phyloP scores from a whole-genome alignment of 2,329 filamentous ascomycete species.

The Fusarium cyanostomum region DNA sequence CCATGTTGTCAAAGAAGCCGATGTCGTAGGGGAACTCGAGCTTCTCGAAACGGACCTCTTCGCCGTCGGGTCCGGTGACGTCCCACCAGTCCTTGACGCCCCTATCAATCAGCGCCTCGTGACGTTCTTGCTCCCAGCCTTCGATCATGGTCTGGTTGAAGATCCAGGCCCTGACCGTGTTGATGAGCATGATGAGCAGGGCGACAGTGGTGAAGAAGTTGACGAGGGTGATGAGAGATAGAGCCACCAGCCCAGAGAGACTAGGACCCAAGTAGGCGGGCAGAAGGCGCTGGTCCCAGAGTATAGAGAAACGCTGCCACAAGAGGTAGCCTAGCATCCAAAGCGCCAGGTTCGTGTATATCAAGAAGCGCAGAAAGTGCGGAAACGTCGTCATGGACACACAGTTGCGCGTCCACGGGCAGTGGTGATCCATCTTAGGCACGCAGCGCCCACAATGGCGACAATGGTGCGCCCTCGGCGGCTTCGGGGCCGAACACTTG shows the following conservation, averaged over 20 bases:
- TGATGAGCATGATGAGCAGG: conserved; percentile 71
- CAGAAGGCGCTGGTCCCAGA: conserved; percentile 73
- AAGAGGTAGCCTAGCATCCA: conserved; percentile 70
- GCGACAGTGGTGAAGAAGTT: conserved; percentile 69
- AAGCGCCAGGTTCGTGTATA: conserved; percentile 73
- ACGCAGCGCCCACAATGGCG: conserved; percentile 78
- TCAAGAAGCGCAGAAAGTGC: conserved; percentile 81
- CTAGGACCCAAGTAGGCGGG: conserved; percentile 80
- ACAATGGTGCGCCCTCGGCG: conserved; percentile 83
- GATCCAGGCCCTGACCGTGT: conserved; percentile 67
- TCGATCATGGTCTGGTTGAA: conserved; percentile 85
- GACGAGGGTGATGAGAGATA: conserved; percentile 68
- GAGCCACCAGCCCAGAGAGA: conserved; percentile 64
- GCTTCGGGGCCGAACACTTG: conserved; percentile 79
- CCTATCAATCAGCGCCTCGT: conserved; percentile 65
- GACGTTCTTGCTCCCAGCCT: conserved; percentile 75
- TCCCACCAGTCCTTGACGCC: conserved; percentile 58
- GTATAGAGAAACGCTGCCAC: conserved; percentile 62
- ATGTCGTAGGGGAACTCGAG: conserved; percentile 87
- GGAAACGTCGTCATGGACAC: conserved; percentile 84
- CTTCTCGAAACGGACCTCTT: conserved; percentile 62
- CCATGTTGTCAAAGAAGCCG: conserved; percentile 77
- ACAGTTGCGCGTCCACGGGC: conserved; percentile 86
- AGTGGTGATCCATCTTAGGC: conserved; percentile 87
- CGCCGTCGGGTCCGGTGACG: conserved; percentile 47